Evolutionary conservation across 164 flowering plant species (phyloP).

Genomic region (Tinospora cordifolia): DNA sequence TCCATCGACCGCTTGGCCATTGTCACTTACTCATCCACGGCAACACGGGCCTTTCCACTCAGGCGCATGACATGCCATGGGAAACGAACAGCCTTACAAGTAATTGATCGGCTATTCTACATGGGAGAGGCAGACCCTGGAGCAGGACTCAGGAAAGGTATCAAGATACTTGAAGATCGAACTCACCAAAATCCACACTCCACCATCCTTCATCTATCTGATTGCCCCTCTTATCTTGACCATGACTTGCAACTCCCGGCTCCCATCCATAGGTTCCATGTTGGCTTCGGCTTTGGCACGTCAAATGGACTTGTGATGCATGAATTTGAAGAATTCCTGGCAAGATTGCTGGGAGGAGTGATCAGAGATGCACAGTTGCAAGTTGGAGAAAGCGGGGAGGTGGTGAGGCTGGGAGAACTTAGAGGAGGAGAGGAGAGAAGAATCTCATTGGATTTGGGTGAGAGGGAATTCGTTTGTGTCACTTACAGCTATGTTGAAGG

Average conservation of each 20-base stretch:
- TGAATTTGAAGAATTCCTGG: conserved; percentile 70
- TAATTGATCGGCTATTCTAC: conserved; percentile 72
- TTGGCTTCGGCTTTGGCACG: conserved; percentile 61
- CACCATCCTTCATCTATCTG: conserved; percentile 67
- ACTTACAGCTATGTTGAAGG: conserved; percentile 65
- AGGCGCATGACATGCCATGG: conserved; percentile 79
- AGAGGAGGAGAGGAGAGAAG: conserved; percentile 76
- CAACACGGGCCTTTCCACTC: conserved; percentile 70
- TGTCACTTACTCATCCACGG: conserved; percentile 65
- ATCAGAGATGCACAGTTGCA: conserved; percentile 54
- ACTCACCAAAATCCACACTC: conserved; percentile 51
- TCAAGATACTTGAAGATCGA: conserved; percentile 62
- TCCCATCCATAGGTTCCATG: conserved; percentile 59
- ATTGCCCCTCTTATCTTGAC: conserved; percentile 39
- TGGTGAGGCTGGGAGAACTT: conserved; percentile 57
- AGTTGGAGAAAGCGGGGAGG: conserved; percentile 45
- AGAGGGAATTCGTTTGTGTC: conserved; percentile 33
- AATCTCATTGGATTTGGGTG: conserved; percentile 42
- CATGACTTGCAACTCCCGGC: conserved; percentile 31
- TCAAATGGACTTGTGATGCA: conserved; percentile 61
- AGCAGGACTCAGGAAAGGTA: conserved; percentile 68
- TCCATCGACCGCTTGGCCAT: conserved; percentile 73
- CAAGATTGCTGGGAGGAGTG: conserved; percentile 52
- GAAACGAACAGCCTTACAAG: conserved; percentile 72
- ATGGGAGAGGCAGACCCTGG: conserved; percentile 70